Evolutionary conservation across 257 asterid species (phyloP), one percentile per base, ranked within the genome.

Genomic region (Primulina huaijiensis): DNA sequence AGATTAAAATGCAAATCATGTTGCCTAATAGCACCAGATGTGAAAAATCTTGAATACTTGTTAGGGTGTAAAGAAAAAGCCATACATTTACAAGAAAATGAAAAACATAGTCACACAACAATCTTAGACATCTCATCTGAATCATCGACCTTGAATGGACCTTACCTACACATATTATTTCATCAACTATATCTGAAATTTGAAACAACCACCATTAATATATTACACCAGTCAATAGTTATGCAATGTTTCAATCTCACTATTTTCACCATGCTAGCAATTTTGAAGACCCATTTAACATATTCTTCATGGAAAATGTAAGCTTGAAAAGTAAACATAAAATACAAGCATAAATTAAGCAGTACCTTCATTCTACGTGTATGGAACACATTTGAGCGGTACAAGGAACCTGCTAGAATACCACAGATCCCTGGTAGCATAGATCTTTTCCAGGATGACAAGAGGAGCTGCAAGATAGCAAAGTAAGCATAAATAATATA

Each of bases 391-490:
- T 94, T 94, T 80, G 88, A 71, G 67, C 95, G 99, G 63, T 91
- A 94, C 40, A 94, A 77, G 74, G 87, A 82, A 65, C 99, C 99
- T n/a, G 98, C 98, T 62, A 94, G 80, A 78, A 94, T 85, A 68
- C 99, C 99, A 78, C 98, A 94, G 71, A 91, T 82, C 72, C 99
- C 99, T 0, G 98, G 99, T 56, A 94, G 66, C 79, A 94, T 82
- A 70, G 99, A 89, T 85, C 96, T 85, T 83, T 83, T 94, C 99
- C 99, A 94, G 60, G 97, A 94, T 38, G 99, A 89, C 78, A 94
- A 75, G 74, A 94, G 91, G 74, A 94, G 90, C 99, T 94, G 93
- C 82, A 78, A 75, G 40, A 70, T 30, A 40, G 62, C 74, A 73
- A 73, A 46, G 62, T 62, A 16, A 62, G 70, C 64, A 63, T 35